Conservation (phyloP, 768 basidiomycete species). For the Trametopsis cervina region DNA sequence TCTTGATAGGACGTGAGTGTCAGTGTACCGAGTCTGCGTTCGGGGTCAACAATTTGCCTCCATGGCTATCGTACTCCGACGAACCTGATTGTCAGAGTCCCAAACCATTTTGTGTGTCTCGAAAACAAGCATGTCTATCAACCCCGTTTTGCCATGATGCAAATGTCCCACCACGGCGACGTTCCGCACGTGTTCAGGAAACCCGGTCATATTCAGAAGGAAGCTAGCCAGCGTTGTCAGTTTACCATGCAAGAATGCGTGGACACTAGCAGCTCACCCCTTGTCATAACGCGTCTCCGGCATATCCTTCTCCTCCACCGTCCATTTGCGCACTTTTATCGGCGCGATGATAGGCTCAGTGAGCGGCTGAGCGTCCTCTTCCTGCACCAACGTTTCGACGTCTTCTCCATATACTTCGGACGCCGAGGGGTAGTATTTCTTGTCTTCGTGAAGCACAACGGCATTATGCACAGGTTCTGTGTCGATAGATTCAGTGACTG, state of each 20-base stretch:
- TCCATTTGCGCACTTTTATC: slow-evolving; percentile 91
- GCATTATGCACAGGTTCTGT: slow-evolving; percentile 75
- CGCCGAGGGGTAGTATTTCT: slow-evolving; percentile 95
- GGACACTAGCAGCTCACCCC: slow-evolving; percentile 77
- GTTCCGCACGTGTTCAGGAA: slow-evolving; percentile 94
- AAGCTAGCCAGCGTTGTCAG: slow-evolving; percentile 46
- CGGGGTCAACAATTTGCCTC: background rate
- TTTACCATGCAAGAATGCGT: background rate
- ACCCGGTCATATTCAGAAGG: slow-evolving; percentile 82
- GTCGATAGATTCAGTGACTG: background rate
- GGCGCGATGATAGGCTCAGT: slow-evolving; percentile 94
- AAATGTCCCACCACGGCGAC: slow-evolving; percentile 94
- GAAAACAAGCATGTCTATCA: slow-evolving; percentile 95
- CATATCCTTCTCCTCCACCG: slow-evolving; percentile 91
- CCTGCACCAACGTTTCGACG: slow-evolving; percentile 95
- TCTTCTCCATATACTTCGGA: slow-evolving; percentile 87
- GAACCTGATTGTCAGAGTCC: slow-evolving; percentile 85
- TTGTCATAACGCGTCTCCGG: slow-evolving; percentile 98
- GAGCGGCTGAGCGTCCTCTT: slow-evolving; percentile 95
- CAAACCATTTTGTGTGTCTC: slow-evolving; percentile 95
- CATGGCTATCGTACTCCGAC: slow-evolving; percentile 21
- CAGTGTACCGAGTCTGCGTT: slow-evolving; percentile 83
- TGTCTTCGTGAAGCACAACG: slow-evolving; percentile 91
- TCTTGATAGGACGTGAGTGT: slow-evolving; percentile 86
- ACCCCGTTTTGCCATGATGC: slow-evolving; percentile 95